These are phyloP conservation scores for Fusarium verrucosum DNA, from an alignment of 2,329 filamentous ascomycete species.

Conservation along the genomic window DNA sequence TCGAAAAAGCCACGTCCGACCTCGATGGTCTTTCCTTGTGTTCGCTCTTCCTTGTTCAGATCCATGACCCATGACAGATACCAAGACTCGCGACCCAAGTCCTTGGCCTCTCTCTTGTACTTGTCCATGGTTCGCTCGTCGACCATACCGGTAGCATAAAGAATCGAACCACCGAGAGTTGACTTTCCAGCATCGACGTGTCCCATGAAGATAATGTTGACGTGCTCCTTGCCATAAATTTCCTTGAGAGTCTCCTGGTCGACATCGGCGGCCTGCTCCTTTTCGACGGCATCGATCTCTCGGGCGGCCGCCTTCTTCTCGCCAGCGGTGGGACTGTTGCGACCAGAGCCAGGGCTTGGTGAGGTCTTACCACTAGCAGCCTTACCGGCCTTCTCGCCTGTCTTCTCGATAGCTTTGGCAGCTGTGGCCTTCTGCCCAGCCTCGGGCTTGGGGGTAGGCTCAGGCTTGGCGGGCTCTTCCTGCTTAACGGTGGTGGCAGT, in stretches of 20 bases:
- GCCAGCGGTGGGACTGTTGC: conserved; percentile 78
- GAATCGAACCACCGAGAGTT: conserved; percentile 90
- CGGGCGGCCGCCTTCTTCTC: conserved; percentile 64
- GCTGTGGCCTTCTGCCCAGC: conserved; percentile 86
- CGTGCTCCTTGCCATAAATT: conserved; percentile 91
- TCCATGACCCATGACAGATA: conserved; percentile 99
- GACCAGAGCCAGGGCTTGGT: conserved; percentile 82
- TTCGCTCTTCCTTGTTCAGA: conserved; percentile 93
- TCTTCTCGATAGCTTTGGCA: conserved; percentile 90
- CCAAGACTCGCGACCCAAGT: conserved; percentile 96
- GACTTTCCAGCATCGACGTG: conserved; percentile 99
- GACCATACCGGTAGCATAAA: conserved; percentile 98
- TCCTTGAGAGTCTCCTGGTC: conserved; percentile 81
- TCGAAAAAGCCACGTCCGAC: conserved; percentile 97
- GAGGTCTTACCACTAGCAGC: conserved; percentile 74
- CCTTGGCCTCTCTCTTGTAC: conserved; percentile 96
- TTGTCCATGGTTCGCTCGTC: conserved; percentile 98
- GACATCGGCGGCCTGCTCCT: conserved; percentile 81
- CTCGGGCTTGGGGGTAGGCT: conserved; percentile 63
- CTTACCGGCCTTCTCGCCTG: conserved; percentile 69
- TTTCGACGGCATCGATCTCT: conserved; percentile 83
- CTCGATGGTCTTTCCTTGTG: conserved; percentile 98
- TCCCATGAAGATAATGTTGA: conserved; percentile 98
- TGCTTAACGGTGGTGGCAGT: conserved; percentile 51
- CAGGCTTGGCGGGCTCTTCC: conserved; percentile 59